Evolutionary conservation across 2,329 filamentous ascomycete species (phyloP).

Genomic region (Aspergillus hortae): DNA sequence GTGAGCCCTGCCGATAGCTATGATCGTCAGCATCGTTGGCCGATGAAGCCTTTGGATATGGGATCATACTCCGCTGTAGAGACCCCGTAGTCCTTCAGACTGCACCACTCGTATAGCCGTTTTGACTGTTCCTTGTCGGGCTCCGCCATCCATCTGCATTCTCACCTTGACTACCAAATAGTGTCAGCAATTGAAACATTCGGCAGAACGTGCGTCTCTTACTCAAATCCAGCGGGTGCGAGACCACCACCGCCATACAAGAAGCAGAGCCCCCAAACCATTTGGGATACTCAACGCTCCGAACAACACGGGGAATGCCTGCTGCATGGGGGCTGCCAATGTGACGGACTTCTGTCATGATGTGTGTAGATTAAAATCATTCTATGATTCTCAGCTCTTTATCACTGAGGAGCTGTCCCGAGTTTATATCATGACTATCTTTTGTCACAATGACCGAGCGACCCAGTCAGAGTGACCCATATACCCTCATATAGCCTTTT

Average conservation of each 20-base stretch:
- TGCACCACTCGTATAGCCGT: conserved; percentile 17
- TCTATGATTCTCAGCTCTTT: background rate
- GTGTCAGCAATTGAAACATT: background rate
- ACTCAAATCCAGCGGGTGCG: conserved; percentile 24
- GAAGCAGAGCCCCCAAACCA: conserved; percentile 23
- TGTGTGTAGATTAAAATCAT: background rate
- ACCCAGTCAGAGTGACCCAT: no score
- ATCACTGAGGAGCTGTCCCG: background rate
- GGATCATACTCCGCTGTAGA: conserved; percentile 18
- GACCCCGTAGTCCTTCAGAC: conserved; percentile 13
- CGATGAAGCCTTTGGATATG: background rate
- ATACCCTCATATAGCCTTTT: background rate
- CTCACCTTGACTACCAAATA: conserved; percentile 19
- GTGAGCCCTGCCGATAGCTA: conserved; percentile 22
- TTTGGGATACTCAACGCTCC: conserved; percentile 8
- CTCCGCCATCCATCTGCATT: conserved; percentile 18
- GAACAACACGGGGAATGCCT: background rate
- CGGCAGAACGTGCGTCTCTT: background rate
- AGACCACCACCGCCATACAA: conserved; percentile 24
- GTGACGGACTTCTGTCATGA: background rate
- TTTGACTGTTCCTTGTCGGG: conserved; percentile 11
- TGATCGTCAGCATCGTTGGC: background rate
- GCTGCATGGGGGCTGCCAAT: background rate
- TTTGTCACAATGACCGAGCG: background rate
- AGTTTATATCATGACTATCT: background rate